These are phyloP conservation scores for Funneliformis mosseae DNA, from an alignment of 192 early-diverging fungal species.

Conservation along the genomic window DNA sequence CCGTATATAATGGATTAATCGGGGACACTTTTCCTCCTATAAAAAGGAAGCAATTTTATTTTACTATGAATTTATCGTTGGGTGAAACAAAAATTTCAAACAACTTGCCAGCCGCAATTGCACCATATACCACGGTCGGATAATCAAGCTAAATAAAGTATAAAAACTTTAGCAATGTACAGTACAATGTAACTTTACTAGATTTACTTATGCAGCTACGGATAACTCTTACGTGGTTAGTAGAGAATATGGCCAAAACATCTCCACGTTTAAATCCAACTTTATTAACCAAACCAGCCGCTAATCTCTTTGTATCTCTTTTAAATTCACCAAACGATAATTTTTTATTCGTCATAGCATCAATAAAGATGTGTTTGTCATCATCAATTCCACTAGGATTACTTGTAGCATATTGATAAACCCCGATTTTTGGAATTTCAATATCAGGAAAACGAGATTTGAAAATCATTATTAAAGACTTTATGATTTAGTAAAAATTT, in stretches of 20 bases:
- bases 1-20: slow-evolving; percentile 82
- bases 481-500: too few species aligned
- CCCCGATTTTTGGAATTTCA: slow-evolving; percentile 48
- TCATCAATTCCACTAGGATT: slow-evolving; percentile 45
- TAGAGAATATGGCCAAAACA: slow-evolving; percentile 68
- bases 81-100: not conserved
- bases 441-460: slow-evolving; percentile 40
- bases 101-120: slow-evolving; percentile 41
- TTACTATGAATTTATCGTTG: too few species aligned
- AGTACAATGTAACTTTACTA: too few species aligned
- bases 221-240: slow-evolving; percentile 56
- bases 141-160: slow-evolving; percentile 24
- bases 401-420: slow-evolving; percentile 45
- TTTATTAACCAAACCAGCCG: slow-evolving; percentile 52
- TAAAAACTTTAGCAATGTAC: not conserved
- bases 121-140: slow-evolving; percentile 39
- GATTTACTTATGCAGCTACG: too few species aligned
- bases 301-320: slow-evolving; percentile 39
- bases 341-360: slow-evolving; percentile 40
- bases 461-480: slow-evolving; percentile 43
- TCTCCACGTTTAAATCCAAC: slow-evolving; percentile 68
- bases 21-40: slow-evolving; percentile 70
- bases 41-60: slow-evolving; percentile 28
- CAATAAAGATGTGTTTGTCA: slow-evolving; percentile 44
- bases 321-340: slow-evolving; percentile 51